Percentiles rank a stretch among this genome's conserved stretches.
phyloP scores from a whole-genome alignment of 306 rosid genomes.

The Psophocarpus tetragonolobus region DNA sequence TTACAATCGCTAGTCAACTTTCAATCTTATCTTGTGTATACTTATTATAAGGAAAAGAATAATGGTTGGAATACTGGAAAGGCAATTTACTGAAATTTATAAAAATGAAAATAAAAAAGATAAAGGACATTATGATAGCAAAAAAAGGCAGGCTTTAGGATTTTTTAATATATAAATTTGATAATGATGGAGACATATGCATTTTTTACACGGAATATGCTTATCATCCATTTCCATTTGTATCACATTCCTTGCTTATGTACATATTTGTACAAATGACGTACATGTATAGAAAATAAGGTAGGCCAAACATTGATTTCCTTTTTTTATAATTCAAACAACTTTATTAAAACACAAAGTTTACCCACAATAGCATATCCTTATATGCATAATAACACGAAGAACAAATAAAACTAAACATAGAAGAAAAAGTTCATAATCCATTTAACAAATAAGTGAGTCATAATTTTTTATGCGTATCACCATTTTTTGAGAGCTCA shows the following conservation, averaged over 20 bases:
- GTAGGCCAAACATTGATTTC: not conserved
- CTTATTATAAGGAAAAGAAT: not conserved
- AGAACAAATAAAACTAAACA: too few relatives aligned
- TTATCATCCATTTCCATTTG: not conserved
- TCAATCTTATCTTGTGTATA: not conserved
- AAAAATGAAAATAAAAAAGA: constrained; percentile 28
- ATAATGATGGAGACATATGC: constrained; percentile 10
- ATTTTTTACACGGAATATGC: not conserved
- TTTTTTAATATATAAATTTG: not conserved
- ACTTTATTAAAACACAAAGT: too few relatives aligned
- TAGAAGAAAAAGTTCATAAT: too few relatives aligned
- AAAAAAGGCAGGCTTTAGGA: constrained; percentile 2
- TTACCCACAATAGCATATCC: too few relatives aligned
- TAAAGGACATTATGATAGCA: constrained; percentile 25
- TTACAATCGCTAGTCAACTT: constrained; percentile 2
- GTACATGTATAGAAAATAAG: not conserved
- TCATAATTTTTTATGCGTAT: too few relatives aligned
- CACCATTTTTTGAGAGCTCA: too few relatives aligned
- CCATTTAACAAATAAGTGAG: too few relatives aligned
- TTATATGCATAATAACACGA: too few relatives aligned
- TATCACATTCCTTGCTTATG: not conserved
- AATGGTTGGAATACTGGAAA: constrained; percentile 22
- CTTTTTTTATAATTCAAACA: too few relatives aligned
- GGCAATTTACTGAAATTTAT: constrained; percentile 24
- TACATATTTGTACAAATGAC: not conserved